Evolutionary conservation across 257 asterid species (phyloP), one percentile per base, ranked within the genome.

Genomic region (Thymus quinquecostatus): DNA sequence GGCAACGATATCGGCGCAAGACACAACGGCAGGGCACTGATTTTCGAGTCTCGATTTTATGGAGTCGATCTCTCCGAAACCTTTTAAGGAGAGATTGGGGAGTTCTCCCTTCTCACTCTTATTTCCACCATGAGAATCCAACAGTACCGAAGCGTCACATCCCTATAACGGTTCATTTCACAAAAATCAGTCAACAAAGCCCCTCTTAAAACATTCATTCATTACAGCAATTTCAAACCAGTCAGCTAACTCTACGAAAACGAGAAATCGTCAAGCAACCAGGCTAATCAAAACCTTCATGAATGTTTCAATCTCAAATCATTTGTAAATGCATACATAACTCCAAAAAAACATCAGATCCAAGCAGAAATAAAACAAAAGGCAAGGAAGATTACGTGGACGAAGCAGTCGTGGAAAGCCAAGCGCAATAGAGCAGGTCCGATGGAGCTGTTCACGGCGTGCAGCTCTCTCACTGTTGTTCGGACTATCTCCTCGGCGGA

Each of bases 81-180:
- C 63, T 30, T 58, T 58, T 0, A 58, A 0, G 12, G 63, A 58
- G 32, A 0, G 63, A 32, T 58, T 58, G 0, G 63, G 63, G 0
- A 2, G 1, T 10, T 40, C 21, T 0, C 5, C 10, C 33, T 92
- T 86, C 84, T 92, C 97, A 32, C 86, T 83, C 13, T 62, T 71
- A 4, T 75, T 67, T 53, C 78, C 86, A 43, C 81, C 83, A 48
- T 57, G 75, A 6, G 89, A 33, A 41, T 90, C 96, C 82, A 93
- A 80, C 71, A 92, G 71, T 63, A 92, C 69, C 8, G 98, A 88
- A 34, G 89, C 98, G 60, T 92, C 98, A 66, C 97, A 90, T 0
- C 96, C 97, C 97, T 91, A 61, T 21, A 49, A 47, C 58, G 27
- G 45, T 32, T 30, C 47, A 51, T 55, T 66, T 45, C 2, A 36